Evolutionary conservation across 106 monocot genomes (phyloP).

Genomic region (Alisma plantagoaquatica): DNA sequence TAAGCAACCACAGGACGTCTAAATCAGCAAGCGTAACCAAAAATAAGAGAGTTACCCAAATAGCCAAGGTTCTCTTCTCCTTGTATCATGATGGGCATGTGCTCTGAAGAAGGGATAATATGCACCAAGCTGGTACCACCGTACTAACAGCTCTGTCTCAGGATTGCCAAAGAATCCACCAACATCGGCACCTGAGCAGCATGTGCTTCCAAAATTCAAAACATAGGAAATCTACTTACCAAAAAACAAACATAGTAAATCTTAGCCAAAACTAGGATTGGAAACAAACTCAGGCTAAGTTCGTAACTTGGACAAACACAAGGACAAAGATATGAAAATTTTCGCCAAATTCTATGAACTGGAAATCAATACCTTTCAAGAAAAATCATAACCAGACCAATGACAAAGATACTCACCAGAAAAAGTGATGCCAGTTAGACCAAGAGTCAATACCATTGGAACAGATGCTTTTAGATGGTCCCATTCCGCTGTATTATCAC

Average conservation of each 20-base stretch:
- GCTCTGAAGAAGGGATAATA: constrained; percentile 97
- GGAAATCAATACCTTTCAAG: too few relatives aligned
- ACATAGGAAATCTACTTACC: background rate
- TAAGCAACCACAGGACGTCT: too few relatives aligned
- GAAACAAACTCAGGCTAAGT: too few relatives aligned
- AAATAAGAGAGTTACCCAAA: constrained; percentile 99
- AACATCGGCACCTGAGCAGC: constrained; percentile 98
- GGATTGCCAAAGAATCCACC: constrained; percentile 99
- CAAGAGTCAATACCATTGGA: constrained; percentile 89
- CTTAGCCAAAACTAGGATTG: background rate
- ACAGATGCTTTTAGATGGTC: constrained; percentile 89
- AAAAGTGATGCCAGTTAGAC: constrained; percentile 85
- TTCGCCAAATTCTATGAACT: too few relatives aligned
- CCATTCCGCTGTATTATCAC: constrained; percentile 96
- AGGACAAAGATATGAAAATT: too few relatives aligned
- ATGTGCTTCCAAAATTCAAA: too few relatives aligned
- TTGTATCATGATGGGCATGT: constrained; percentile 98
- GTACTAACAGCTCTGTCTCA: constrained; percentile 73
- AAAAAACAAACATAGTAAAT: background rate
- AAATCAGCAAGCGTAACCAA: too few relatives aligned
- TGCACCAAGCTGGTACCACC: constrained; percentile 96
- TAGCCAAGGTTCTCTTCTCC: constrained; percentile 96
- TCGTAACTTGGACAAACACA: too few relatives aligned
- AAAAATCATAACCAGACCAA: too few relatives aligned
- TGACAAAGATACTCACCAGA: constrained; percentile 51